Percentiles rank a stretch among this genome's conserved stretches.
Conservation (phyloP, 2,329 filamentous ascomycete species). For the Scleromitrula shiraiana region DNA sequence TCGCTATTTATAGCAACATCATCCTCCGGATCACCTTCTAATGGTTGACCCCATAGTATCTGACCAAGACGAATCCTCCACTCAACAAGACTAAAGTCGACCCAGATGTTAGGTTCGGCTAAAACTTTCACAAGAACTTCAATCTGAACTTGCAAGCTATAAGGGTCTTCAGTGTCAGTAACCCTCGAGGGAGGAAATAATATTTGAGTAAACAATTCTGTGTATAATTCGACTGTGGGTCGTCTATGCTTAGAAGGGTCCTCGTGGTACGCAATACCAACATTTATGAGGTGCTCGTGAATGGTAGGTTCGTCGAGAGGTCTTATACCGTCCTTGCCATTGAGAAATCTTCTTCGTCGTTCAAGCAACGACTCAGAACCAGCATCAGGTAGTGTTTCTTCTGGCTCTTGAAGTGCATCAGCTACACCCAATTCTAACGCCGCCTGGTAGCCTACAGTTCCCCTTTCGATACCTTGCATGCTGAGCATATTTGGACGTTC, state of each 20-base stretch:
- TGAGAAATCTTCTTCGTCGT: constrained; percentile 22
- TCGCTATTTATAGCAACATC: constrained; percentile 43
- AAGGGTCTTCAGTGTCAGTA: constrained; percentile 50
- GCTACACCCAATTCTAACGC: constrained; percentile 58
- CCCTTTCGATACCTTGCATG: constrained; percentile 63
- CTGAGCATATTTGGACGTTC: constrained; percentile 59
- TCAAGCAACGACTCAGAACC: constrained; percentile 16
- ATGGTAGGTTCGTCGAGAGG: constrained; percentile 49
- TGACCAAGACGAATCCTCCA: constrained; percentile 68
- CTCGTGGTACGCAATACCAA: constrained; percentile 47
- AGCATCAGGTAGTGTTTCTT: constrained; percentile 31
- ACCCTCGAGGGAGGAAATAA: constrained; percentile 48
- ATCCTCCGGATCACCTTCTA: constrained; percentile 43
- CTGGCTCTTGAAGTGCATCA: constrained; percentile 56
- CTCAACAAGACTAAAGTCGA: constrained; percentile 66
- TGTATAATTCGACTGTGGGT: constrained; percentile 50
- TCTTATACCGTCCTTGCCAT: constrained; percentile 36
- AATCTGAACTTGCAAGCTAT: constrained; percentile 62
- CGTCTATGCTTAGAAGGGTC: constrained; percentile 42
- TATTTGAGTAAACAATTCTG: constrained; percentile 52
- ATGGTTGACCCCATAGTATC: constrained; percentile 54
- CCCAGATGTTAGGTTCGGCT: constrained; percentile 59
- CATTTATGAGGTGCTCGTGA: constrained; percentile 46
- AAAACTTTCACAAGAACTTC: constrained; percentile 59
- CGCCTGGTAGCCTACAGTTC: constrained; percentile 61